Base-by-base conservation (phyloP, 495 filamentous ascomycete species). In the Penicillium tannophilum region DNA sequence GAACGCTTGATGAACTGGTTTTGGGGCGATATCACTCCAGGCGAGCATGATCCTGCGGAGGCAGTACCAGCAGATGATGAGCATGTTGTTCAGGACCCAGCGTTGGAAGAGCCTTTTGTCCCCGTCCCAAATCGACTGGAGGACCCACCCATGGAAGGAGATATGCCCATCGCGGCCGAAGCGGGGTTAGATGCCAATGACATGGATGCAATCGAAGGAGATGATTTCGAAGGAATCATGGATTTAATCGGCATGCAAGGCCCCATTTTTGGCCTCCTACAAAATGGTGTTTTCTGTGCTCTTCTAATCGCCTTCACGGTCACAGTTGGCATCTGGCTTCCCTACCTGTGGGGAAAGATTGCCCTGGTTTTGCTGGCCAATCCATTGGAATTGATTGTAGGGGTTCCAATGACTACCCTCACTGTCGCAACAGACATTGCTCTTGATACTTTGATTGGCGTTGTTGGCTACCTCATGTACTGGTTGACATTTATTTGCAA, bases 171-270 rank as follows among this genome's bases (percentile, higher is more conserved):
- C 6, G 75, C 76, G 28, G 75, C 72, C 28, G 75, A 79, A 54
- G 80, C 76, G 24, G 84, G 76, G 10, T 45, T 83, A 31, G 85
- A 89, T 64, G 69, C 78, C 6, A 87, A 89, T 51, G 82, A 85
- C 53, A 64, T 74, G 46, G 84, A 86, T 60, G 82, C 75, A 35
- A 73, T 84, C 35, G 94, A 98, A 62, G 91, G 88, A 10, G 94
- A 99, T 72, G 94, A 99, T 64, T 85, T 99, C n/a, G 94, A 99
- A 70, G 94, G 94, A 6, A 90, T 99, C 49, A 83, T 98, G 79
- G 94, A 99, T 68, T 82, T 99, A 11, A 87, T 99, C 35, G 94
- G 94, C 49, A 94, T 99, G 89, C 90, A 96, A 63, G 94, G 94
- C 0, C 95, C 95, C 2, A 77, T 98, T 4, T 87, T 88, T 36